Base-by-base conservation (phyloP, 192 early-diverging fungal genomes). In the Kappamyces sp. region DNA sequence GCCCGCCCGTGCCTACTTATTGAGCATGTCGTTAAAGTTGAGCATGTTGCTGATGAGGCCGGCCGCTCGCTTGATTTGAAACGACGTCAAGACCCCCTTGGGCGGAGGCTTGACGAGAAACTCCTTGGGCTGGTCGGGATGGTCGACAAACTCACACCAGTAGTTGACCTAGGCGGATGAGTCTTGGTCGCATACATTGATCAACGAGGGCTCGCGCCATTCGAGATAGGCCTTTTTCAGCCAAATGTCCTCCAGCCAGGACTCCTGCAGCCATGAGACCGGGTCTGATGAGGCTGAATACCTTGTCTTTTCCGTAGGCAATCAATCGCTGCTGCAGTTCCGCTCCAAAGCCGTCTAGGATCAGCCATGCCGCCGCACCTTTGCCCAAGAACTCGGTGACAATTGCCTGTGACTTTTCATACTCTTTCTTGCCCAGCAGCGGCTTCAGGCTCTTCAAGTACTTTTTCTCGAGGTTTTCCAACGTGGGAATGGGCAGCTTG, bases 201-300 rank as follows among this genome's bases (percentile, higher is more conserved):
- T 75, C 54, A 78, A 23, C 8, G 62, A 66, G 15, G 79, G 79
- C 34, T 78, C 75, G 23, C 79, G 61, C 72, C 72, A 81, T 41
- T 75, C 73, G 46, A 81, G 57, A 47, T 71, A 83, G 38, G 73
- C 76, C 59, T 83, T 75, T 23, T 74, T 68, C 3, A 75, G 62
- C 72, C 60, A 79, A 61, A 93, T 83, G 5, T 85, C 74, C 63
- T 97, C 94, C 55, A 97, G 75, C 94, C 94, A 97, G 40, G 84
- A 91, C 60, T 86, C 40, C 79, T 83, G 61, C 7, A 41, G 40
- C 10, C 31, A 23, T 4, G 62, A 67, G 35, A 66, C 50, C 8
- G n/a, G 23, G 5, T 5, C 39, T 54, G 23, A 10, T 2, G 5
- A 31, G 33, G 13, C 50, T 9, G 32, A 80, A 76, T 37, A 80